Evolutionary conservation across 108 stramenopile species (phyloP), one percentile per base, ranked within the genome.

Genomic region (Skeletonema tropicum): DNA sequence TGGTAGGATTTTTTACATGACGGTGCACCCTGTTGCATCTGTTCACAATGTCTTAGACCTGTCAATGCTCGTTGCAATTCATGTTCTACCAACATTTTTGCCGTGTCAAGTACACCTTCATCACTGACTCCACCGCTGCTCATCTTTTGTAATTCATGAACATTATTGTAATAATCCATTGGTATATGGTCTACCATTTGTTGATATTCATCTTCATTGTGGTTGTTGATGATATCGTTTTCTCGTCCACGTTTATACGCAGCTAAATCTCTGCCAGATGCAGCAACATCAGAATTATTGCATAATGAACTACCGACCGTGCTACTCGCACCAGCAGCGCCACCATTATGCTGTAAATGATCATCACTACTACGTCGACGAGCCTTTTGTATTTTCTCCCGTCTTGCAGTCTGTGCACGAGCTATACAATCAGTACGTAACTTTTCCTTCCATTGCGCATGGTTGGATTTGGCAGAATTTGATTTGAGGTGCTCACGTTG

Each of bases 31-130:
- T 57, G 57, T 12, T 26, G 26, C 21, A 39, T 17, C 23, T 73
- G 33, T 5, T 55, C 42, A 52, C 64, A 57, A 26, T 76, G 60
- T 30, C 68, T 41, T 52, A 76, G 32, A 6, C 67, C 75, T 6
- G 66, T 36, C 29, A 70, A 46, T 59, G 76, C 68, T 26, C 69
- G 19, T 42, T 70, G 69, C 39, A 77, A 33, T 36, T 70, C 76
- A 65, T 70, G 68, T 33, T 70, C 64, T n/a, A 77, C 76, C 36
- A 77, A 70, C 12, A 64, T 49, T 64, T 45, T 70, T 38, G 76
- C 76, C 15, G 63, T 59, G 42, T 70, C 57, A 19, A 73, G 36
- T 15, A 42, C 64, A 73, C 57, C 57, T 17, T 25, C 26, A 36
- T 73, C 57, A 46, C 55, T 65, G 12, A n/a, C 55, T 4, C 36